Conservation (phyloP, 306 rosid genomes). For the Malus sylvestris region DNA sequence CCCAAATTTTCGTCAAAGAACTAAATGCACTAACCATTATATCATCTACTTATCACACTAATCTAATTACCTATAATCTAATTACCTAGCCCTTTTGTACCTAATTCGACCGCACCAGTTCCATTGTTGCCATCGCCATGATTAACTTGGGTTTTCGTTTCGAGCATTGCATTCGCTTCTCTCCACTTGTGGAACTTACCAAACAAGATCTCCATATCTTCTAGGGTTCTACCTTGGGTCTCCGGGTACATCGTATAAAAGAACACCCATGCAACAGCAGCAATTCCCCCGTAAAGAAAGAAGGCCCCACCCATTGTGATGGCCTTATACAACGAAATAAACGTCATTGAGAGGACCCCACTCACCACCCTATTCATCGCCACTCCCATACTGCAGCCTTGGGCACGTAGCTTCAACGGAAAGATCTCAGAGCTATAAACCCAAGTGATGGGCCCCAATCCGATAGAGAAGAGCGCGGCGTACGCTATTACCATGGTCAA, state of each 20-base stretch:
- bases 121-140: not conserved
- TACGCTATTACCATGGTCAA: not conserved
- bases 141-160: not conserved
- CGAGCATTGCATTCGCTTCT: conserved; percentile 2
- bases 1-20: not conserved
- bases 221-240: conserved; percentile 62
- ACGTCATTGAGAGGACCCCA: conserved; percentile 47
- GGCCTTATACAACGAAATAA: conserved; percentile 32
- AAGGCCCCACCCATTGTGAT: conserved; percentile 59
- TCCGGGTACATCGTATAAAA: conserved; percentile 57
- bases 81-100: not conserved
- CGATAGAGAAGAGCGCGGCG: conserved; percentile 46
- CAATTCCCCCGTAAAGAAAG: conserved; percentile 36
- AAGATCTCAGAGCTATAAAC: conserved; percentile 1
- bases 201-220: conserved; percentile 64
- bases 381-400: conserved; percentile 36
- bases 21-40: not conserved
- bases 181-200: conserved; percentile 38
- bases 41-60: not conserved
- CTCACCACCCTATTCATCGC: conserved; percentile 37
- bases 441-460: conserved; percentile 37
- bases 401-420: conserved; percentile 36
- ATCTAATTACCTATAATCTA: not conserved
- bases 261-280: conserved; percentile 37
- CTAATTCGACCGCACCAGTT: conserved; percentile 9